Evolutionary conservation across 1,284 basidiomycete species (phyloP).

Genomic region (Boletus hoseneyae): DNA sequence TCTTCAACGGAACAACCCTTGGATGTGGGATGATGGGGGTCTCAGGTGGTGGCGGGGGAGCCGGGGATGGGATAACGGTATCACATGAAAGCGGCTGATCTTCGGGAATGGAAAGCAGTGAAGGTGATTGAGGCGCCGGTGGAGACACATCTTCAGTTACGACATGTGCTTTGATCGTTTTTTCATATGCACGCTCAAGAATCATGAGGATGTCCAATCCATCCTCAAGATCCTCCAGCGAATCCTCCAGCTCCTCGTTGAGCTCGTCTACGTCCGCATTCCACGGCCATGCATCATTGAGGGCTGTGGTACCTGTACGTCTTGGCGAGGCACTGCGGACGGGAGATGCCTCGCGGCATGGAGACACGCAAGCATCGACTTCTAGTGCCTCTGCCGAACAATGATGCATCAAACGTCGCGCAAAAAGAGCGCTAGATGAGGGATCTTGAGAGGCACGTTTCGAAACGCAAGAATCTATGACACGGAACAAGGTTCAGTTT

Average conservation of each 20-base stretch:
- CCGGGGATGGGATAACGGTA: not conserved
- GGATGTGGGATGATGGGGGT: constrained; percentile 13
- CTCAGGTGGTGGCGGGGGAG: constrained; percentile 13
- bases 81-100: constrained; percentile 13
- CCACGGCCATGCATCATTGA: constrained; percentile 30
- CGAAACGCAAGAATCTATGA: constrained; percentile 19
- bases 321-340: constrained; percentile 29
- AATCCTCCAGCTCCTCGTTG: constrained; percentile 46
- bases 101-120: constrained; percentile 28
- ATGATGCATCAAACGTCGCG: constrained; percentile 84
- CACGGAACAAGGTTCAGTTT: constrained; percentile 10
- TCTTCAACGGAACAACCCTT: constrained; percentile 43
- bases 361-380: constrained; percentile 24
- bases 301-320: constrained; percentile 24
- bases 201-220: constrained; percentile 64
- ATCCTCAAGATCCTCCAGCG: constrained; percentile 60
- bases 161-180: constrained; percentile 59
- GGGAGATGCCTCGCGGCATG: constrained; percentile 25
- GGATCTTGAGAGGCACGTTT: constrained; percentile 35
- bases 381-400: constrained; percentile 52
- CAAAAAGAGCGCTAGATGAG: constrained; percentile 74
- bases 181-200: constrained; percentile 63
- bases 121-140: constrained; percentile 1
- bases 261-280: constrained; percentile 41
- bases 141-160: constrained; percentile 27